Base-by-base conservation (phyloP, 805 yeast species). In the Saccharomycopsis sp. region DNA sequence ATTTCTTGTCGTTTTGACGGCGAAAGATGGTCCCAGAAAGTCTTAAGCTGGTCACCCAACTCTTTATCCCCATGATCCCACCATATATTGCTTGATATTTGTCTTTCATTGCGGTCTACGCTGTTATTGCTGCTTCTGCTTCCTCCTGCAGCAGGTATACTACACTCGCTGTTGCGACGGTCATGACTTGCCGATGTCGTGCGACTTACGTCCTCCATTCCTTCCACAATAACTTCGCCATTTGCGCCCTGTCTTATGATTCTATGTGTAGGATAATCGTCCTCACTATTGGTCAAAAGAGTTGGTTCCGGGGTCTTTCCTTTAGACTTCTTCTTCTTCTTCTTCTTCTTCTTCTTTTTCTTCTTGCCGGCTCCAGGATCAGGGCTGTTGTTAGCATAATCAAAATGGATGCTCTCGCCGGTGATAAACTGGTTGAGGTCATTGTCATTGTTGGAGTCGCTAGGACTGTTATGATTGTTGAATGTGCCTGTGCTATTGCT, bases 291-390 rank as follows among this genome's bases (percentile, higher is more conserved):
- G 14, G 8, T 35, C 14, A 35, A 35, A 9, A 17, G 49, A 17
- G 49, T 44, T 44, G 47, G 35, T 17, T 20, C 58, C n/a, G 29
- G 54, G n/a, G n/a, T n/a, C 3, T n/a, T 23, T 22, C 57, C 34
- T 15, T 25, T 44, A 12, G 23, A 19, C n/a, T 38, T 34, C 20
- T 38, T 51, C 7, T 56, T 14, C 54, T 56, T 61, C 57, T 58
- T 53, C 64, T 62, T 66, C 62, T 64, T 64, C 65, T 67, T 67
- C 65, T 67, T 65, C 62, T 68, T 68, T 59, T 67, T 67, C 59
- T 65, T 64, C 58, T 65, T 65, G 9, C 55, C 50, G 25, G 53
- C 51, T 25, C 47, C 47, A n/a, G 62, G 20, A 15, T 53, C 59
- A 23, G 54, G 56, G 15, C 23, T 41, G 19, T 22, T 22, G 19